phyloP scores from a whole-genome alignment of 352 stramenopile species.

The Phytophthora syringae region DNA sequence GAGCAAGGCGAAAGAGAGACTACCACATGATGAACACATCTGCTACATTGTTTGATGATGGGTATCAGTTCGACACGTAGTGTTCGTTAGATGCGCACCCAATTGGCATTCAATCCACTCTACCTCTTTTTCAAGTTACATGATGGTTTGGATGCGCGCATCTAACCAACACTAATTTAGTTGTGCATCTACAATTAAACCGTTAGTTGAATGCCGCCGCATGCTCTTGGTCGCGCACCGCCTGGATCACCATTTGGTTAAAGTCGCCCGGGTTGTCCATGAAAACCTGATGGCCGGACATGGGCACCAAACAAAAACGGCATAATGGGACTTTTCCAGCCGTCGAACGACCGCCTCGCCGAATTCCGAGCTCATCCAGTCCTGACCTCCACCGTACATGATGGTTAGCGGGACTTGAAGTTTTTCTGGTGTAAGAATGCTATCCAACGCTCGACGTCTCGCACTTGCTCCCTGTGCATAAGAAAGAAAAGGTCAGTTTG shows the following conservation, averaged over 20 bases:
- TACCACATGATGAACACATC: slow-evolving; percentile 28
- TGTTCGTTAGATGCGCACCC: too few species aligned
- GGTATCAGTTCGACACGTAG: too few species aligned
- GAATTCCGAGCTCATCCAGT: slow-evolving; percentile 83
- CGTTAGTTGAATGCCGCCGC: slow-evolving; percentile 32
- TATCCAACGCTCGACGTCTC: slow-evolving; percentile 51
- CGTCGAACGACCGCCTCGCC: slow-evolving; percentile 63
- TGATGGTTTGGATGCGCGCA: too few species aligned
- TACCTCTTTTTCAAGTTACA: too few species aligned
- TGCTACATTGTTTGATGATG: slow-evolving; percentile 20
- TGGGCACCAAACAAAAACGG: slow-evolving; percentile 71
- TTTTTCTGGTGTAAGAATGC: slow-evolving; percentile 56
- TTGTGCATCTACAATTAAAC: too few species aligned
- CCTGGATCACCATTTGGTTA: slow-evolving; percentile 73
- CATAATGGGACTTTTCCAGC: slow-evolving; percentile 70
- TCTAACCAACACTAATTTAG: too few species aligned
- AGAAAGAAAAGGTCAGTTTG: slow-evolving; percentile 8
- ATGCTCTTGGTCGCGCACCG: slow-evolving; percentile 69
- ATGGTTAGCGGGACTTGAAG: slow-evolving; percentile 79
- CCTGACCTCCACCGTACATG: slow-evolving; percentile 76
- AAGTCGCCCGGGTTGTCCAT: slow-evolving; percentile 87
- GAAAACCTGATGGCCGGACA: slow-evolving; percentile 82
- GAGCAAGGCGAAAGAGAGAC: slow-evolving; percentile 19
- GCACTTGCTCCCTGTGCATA: slow-evolving; percentile 54
- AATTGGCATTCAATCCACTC: too few species aligned